A percentile compares a stretch with the other conserved stretches of the same genome.
Evolutionary conservation across 805 yeast genomes (phyloP).

Genomic region (Wickerhamomyces hampshirensis): DNA sequence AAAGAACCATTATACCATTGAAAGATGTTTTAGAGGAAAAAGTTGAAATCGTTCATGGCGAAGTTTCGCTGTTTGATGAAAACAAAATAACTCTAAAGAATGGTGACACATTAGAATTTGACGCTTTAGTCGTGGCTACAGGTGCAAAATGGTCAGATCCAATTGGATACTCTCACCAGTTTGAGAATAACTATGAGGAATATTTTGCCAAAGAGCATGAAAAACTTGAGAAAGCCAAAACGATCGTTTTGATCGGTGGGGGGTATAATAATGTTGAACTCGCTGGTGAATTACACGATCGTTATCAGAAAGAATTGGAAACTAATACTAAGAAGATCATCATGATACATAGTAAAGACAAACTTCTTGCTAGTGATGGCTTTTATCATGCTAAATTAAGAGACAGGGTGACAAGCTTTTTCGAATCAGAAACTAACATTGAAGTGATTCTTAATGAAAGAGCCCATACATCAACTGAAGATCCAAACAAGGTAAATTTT

Average conservation of each 20-base stretch:
- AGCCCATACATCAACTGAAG: constrained; percentile 3
- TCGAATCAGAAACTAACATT: constrained; percentile 13
- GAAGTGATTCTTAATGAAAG: constrained; percentile 13
- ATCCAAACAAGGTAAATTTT: constrained; percentile 5
- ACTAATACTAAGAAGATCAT: constrained; percentile 15
- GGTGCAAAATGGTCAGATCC: constrained; percentile 28
- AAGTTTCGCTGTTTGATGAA: constrained; percentile 17
- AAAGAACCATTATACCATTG: constrained; percentile 16
- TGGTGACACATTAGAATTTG: constrained; percentile 15
- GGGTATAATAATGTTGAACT: constrained; percentile 29
- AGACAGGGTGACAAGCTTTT: constrained; percentile 14
- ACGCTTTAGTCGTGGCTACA: constrained; percentile 27
- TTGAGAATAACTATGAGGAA: constrained; percentile 12
- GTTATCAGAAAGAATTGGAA: constrained; percentile 16
- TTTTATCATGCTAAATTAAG: constrained; percentile 14
- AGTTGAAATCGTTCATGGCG: constrained; percentile 21
- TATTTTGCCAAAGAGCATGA: constrained; percentile 14
- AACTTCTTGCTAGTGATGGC: constrained; percentile 11
- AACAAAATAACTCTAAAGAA: constrained; percentile 11
- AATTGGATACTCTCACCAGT: constrained; percentile 13
- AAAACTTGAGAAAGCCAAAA: constrained; percentile 18
- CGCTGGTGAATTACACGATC: constrained; percentile 27
- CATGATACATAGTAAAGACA: constrained; percentile 11
- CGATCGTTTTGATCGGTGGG: constrained; percentile 28
- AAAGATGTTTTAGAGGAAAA: constrained; percentile 14